Base-by-base conservation (phyloP, 2,329 filamentous ascomycete genomes). In the Aureobasidium musti region DNA sequence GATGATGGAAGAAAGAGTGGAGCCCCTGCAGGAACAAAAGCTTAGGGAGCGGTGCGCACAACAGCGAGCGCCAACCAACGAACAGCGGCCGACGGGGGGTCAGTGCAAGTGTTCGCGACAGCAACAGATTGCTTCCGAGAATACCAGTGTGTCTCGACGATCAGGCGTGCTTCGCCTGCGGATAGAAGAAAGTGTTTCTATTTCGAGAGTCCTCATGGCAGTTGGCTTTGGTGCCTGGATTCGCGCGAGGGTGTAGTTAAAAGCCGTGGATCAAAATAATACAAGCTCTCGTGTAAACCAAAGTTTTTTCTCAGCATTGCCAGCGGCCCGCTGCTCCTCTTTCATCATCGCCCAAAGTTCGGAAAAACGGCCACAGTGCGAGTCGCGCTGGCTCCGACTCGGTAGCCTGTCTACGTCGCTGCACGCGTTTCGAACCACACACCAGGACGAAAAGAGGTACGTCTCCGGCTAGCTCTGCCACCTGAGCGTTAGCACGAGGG, bases 21-120 rank as follows among this genome's bases (percentile, higher is more conserved):
- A 66, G 30, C 64, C 64, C 63, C 64, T 66, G 64, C 64, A 66
- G 64, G 64, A 59, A 66, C 64, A 54, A 54, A 63, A 64, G 47
- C 61, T 64, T 64, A 54, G 61, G 61, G 49, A 43, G 59, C 59
- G 49, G 49, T 54, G 49, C 61, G 49, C 61, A 54, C 61, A 64
- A 63, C 33, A 64, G 47, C 61, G 61, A 54, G 47, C 61, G 45
- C 37, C 47, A 19, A 64, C 47, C 47, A 64, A 49, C 49, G 37
- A 64, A 26, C 23, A 39, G 33, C 59, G 21, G 28, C 41, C 57
- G 35, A 61, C 37, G 39, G 30, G 57, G 59, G 59, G 59, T 63
- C 59, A 30, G 28, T 64, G 61, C 61, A 64, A 64, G 61, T 54
- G 47, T 64, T 64, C 61, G 61, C 61, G 49, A 53, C 61, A 54